Conservation (phyloP, 2,329 filamentous ascomycete species). For the Colletotrichum sp. region DNA sequence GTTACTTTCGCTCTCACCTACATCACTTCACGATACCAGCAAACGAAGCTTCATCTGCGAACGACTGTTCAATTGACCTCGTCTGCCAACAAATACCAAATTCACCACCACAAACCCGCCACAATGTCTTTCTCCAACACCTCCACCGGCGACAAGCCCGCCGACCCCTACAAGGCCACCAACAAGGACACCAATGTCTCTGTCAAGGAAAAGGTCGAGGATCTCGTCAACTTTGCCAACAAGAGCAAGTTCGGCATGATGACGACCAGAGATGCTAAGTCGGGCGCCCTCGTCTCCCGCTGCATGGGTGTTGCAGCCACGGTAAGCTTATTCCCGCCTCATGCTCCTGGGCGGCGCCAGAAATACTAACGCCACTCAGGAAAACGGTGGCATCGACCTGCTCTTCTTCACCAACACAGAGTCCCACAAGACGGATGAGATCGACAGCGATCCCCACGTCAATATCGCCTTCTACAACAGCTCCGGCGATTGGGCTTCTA, state of each 20-base stretch:
- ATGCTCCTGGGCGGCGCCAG: rapidly evolving
- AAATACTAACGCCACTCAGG: conserved; percentile 50
- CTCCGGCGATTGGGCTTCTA: conserved; percentile 84
- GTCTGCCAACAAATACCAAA: background rate
- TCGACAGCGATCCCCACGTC: conserved; percentile 73
- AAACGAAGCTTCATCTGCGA: background rate
- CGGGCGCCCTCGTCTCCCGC: conserved; percentile 75
- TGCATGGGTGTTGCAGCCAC: conserved; percentile 86
- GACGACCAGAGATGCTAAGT: conserved; percentile 74
- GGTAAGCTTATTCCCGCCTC: conserved; percentile 48
- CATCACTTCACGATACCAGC: background rate
- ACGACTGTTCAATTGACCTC: background rate
- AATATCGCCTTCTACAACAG: conserved; percentile 82
- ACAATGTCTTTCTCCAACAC: conserved; percentile 59
- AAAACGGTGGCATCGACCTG: conserved; percentile 78
- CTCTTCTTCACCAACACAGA: conserved; percentile 94
- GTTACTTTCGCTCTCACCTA: too few relatives aligned
- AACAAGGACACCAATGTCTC: conserved; percentile 69
- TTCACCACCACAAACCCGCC: background rate
- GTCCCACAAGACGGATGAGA: conserved; percentile 85
- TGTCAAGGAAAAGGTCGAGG: conserved; percentile 77
- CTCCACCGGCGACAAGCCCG: conserved; percentile 64
- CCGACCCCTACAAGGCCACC: conserved; percentile 78
- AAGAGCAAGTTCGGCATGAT: conserved; percentile 87
- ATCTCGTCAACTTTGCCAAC: conserved; percentile 73